Percentiles rank a stretch among this genome's conserved stretches.
phyloP scores from a whole-genome alignment of 257 asterid genomes.

The Forsythia suspensa region DNA sequence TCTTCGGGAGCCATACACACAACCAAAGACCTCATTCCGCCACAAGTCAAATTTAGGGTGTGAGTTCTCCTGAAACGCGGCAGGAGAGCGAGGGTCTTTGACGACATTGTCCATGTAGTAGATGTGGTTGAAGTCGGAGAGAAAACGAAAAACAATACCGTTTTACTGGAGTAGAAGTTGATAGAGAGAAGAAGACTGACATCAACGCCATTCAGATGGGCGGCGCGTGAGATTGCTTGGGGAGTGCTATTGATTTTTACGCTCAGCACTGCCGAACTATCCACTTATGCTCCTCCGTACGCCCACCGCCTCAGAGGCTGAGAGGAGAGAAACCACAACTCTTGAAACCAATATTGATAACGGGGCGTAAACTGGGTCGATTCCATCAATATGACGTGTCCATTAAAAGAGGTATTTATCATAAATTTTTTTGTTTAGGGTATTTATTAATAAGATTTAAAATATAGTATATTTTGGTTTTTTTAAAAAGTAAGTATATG shows the following conservation, averaged over 20 bases:
- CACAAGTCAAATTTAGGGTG: conserved; percentile 9
- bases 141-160: conserved; percentile 22
- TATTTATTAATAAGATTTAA: no score
- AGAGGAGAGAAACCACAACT: neutral
- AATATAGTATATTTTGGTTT: no score
- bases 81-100: conserved; percentile 22
- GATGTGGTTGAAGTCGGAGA: conserved; percentile 34
- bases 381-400: neutral
- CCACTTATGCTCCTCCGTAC: neutral
- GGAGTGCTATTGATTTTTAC: neutral
- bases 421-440: no score
- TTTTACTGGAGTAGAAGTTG: conserved; percentile 32
- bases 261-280: conserved; percentile 13
- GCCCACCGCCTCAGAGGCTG: conserved; percentile 18
- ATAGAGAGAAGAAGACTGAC: conserved; percentile 35
- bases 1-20: conserved; percentile 95
- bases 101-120: conserved; percentile 12
- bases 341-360: neutral
- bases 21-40: conserved; percentile 47
- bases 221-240: conserved; percentile 31
- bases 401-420: no score
- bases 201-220: conserved; percentile 47
- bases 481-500: no score
- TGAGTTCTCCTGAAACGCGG: conserved; percentile 7
- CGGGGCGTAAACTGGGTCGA: neutral